Percentiles rank a stretch among this genome's conserved stretches.
Conservation (phyloP, 163 green algal genomes). For the Chlamydomonas reinhardtii region DNA sequence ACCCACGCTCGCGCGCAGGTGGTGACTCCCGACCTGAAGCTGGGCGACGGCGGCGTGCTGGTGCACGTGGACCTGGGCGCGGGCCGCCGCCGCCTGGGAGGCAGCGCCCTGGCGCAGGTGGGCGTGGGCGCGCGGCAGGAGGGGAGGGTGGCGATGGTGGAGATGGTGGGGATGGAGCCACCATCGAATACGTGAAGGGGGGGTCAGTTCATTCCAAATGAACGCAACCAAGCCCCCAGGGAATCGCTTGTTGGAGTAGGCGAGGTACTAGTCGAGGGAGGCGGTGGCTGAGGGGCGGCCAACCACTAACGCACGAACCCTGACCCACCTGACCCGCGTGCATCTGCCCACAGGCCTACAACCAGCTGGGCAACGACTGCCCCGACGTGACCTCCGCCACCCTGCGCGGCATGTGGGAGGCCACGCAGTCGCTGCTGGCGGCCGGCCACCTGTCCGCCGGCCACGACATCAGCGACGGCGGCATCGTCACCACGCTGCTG, state of each 20-base stretch:
- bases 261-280: no score
- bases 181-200: no score
- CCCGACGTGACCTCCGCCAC: constrained; percentile 78
- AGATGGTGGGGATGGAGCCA: no score
- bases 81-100: constrained; percentile 85
- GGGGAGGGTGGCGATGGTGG: no score
- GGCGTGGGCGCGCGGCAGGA: no score
- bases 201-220: no score
- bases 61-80: constrained; percentile 93
- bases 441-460: constrained; percentile 83
- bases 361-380: constrained; percentile 84
- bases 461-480: constrained; percentile 97
- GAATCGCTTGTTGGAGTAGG: no score
- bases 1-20: constrained; percentile 33
- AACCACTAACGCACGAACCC: no score
- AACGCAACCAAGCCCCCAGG: no score
- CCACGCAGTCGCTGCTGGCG: constrained; percentile 86
- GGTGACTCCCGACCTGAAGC: constrained; percentile 96
- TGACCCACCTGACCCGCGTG: no score
- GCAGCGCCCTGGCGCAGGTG: constrained; percentile 90
- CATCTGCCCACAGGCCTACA: constrained; percentile 47
- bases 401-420: constrained; percentile 80
- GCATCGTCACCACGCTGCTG: constrained; percentile 87
- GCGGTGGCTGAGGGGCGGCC: no score
- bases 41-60: constrained; percentile 76